Conservation (phyloP, 2,329 filamentous ascomycete species). For the Cyphellophora attinorum region DNA sequence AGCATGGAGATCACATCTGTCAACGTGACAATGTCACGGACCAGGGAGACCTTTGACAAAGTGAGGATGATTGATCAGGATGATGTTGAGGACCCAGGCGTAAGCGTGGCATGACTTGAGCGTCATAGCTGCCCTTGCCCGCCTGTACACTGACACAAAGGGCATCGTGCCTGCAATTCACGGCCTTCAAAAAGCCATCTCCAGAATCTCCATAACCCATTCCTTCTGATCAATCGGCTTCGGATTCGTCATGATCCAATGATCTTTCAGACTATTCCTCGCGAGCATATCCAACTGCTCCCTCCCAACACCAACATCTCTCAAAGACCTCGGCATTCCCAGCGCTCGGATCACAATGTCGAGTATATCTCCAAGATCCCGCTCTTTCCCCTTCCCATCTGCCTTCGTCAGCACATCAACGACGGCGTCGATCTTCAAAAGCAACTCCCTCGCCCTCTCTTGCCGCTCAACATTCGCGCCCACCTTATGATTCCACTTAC, state of each 20-base stretch:
- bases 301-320: constrained; percentile 40
- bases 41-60: too few species aligned
- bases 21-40: too few species aligned
- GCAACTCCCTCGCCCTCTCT: constrained; percentile 27
- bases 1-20: too few species aligned
- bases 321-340: constrained; percentile 44
- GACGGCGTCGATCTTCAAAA: constrained; percentile 30
- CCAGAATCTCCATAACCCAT: constrained; percentile 44
- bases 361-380: constrained; percentile 43
- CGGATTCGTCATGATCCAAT: constrained; percentile 42
- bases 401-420: constrained; percentile 22
- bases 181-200: too few species aligned
- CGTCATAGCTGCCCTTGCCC: too few species aligned
- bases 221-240: constrained; percentile 36
- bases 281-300: constrained; percentile 42
- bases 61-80: too few species aligned
- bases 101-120: too few species aligned
- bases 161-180: too few species aligned
- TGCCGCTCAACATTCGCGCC: constrained; percentile 36
- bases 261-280: constrained; percentile 39
- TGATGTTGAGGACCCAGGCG: too few species aligned
- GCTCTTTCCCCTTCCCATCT: constrained; percentile 9
- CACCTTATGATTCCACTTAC: constrained; percentile 42
- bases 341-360: constrained; percentile 42
- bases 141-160: too few species aligned